These are phyloP conservation scores for Phialophora verrucosa DNA, from an alignment of 2,329 filamentous ascomycete species.

Conservation along the genomic window DNA sequence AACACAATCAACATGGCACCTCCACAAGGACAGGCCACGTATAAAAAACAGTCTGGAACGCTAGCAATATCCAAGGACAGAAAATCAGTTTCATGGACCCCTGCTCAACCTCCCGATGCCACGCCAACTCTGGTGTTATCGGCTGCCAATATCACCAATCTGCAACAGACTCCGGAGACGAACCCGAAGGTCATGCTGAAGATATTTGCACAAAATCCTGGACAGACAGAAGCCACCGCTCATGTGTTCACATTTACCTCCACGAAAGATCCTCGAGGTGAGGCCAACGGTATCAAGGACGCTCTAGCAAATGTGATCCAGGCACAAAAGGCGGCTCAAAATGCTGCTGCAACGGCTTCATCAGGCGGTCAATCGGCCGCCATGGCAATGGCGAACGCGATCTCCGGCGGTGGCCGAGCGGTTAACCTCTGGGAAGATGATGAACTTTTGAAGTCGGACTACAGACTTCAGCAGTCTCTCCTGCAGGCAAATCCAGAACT, in stretches of 20 bases:
- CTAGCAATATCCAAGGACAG: slow-evolving; percentile 76
- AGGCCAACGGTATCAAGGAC: slow-evolving; percentile 86
- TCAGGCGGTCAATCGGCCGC: slow-evolving; percentile 62
- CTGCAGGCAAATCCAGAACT: slow-evolving; percentile 79
- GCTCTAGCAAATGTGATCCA: slow-evolving; percentile 78
- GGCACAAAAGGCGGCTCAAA: slow-evolving; percentile 62
- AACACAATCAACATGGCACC: slow-evolving; percentile 56
- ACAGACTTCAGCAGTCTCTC: slow-evolving; percentile 83
- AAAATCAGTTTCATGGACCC: slow-evolving; percentile 80
- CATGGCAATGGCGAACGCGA: slow-evolving; percentile 78
- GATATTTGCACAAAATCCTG: slow-evolving; percentile 75
- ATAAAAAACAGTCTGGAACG: slow-evolving; percentile 95
- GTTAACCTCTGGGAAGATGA: slow-evolving; percentile 79
- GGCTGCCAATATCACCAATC: slow-evolving; percentile 81
- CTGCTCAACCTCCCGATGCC: slow-evolving; percentile 65
- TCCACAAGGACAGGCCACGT: slow-evolving; percentile 71
- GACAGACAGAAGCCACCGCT: slow-evolving; percentile 65
- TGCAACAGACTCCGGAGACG: slow-evolving; percentile 92
- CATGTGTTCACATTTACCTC: slow-evolving; percentile 93
- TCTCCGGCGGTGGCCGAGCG: slow-evolving; percentile 54
- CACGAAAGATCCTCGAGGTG: slow-evolving; percentile 71
- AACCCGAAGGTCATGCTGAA: slow-evolving; percentile 91
- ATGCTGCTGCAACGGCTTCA: slow-evolving; percentile 46
- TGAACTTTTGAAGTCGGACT: slow-evolving; percentile 74
- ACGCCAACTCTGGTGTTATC: slow-evolving; percentile 71